Evolutionary conservation across 2,329 filamentous ascomycete species (phyloP).

Genomic region (Fusarium secorum): DNA sequence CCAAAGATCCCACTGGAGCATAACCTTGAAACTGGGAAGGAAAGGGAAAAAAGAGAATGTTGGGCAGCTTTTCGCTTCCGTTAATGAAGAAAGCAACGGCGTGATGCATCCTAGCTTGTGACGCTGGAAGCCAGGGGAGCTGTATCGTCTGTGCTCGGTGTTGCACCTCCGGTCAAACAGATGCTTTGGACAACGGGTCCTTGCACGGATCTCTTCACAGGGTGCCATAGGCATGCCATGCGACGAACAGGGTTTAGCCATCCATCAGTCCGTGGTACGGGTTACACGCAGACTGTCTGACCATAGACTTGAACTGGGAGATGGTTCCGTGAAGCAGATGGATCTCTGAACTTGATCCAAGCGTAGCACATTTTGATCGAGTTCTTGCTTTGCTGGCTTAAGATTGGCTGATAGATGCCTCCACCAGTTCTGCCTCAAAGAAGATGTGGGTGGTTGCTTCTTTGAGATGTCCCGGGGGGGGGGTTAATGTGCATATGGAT

Average conservation of each 20-base stretch:
- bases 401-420: neutral
- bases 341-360: neutral
- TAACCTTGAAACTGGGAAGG: neutral
- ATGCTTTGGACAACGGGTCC: constrained; percentile 10
- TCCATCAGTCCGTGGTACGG: constrained; percentile 31
- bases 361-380: neutral
- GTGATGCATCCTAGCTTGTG: constrained; percentile 16
- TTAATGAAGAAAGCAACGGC: constrained; percentile 5
- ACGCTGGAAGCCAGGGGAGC: neutral
- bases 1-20: neutral
- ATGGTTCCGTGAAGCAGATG: neutral
- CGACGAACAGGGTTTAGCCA: constrained; percentile 35
- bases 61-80: neutral
- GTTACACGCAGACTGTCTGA: constrained; percentile 20
- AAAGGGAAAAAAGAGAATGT: constrained; percentile 5
- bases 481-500: neutral
- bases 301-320: neutral
- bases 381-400: neutral
- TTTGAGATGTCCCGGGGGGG: neutral
- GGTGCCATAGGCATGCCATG: constrained; percentile 32
- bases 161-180: constrained; percentile 27
- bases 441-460: neutral
- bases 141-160: constrained; percentile 25
- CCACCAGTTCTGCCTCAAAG: neutral
- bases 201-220: constrained; percentile 29